Evolutionary conservation across 768 basidiomycete species (phyloP).

Genomic region (Candolleomyces efflorescens): DNA sequence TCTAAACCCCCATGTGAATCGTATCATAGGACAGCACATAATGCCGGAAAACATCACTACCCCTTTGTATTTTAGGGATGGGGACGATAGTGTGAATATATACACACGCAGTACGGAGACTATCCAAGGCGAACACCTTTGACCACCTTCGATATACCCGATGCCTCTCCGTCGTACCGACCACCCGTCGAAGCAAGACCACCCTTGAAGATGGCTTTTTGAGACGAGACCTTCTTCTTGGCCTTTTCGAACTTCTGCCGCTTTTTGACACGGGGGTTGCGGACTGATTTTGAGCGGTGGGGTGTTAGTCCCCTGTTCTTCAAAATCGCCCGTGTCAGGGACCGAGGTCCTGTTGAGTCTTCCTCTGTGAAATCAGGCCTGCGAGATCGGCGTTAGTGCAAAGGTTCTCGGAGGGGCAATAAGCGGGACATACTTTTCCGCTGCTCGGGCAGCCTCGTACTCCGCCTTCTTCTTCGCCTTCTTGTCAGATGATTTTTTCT

Average conservation of each 20-base stretch:
- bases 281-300: conserved; percentile 79
- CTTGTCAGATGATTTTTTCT: conserved; percentile 62
- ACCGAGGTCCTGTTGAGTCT: conserved; percentile 66
- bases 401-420: conserved; percentile 4
- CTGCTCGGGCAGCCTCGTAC: conserved; percentile 63
- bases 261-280: conserved; percentile 98
- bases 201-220: conserved; percentile 91
- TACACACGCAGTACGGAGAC: neutral
- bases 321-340: conserved; percentile 86
- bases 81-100: too few species aligned
- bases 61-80: too few species aligned
- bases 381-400: conserved; percentile 3
- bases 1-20: conserved; percentile 15
- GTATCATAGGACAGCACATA: too few species aligned
- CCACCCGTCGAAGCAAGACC: conserved; percentile 65
- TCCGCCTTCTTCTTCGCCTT: conserved; percentile 79
- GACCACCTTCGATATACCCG: conserved; percentile 88
- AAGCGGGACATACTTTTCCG: conserved; percentile 46
- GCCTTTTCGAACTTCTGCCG: conserved; percentile 91
- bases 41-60: too few species aligned
- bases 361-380: conserved; percentile 20
- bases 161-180: conserved; percentile 87
- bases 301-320: conserved; percentile 95
- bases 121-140: conserved; percentile 76
- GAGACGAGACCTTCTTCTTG: conserved; percentile 85